Evolutionary conservation across 495 filamentous ascomycete species (phyloP).

Genomic region (Trichoderma reesei): DNA sequence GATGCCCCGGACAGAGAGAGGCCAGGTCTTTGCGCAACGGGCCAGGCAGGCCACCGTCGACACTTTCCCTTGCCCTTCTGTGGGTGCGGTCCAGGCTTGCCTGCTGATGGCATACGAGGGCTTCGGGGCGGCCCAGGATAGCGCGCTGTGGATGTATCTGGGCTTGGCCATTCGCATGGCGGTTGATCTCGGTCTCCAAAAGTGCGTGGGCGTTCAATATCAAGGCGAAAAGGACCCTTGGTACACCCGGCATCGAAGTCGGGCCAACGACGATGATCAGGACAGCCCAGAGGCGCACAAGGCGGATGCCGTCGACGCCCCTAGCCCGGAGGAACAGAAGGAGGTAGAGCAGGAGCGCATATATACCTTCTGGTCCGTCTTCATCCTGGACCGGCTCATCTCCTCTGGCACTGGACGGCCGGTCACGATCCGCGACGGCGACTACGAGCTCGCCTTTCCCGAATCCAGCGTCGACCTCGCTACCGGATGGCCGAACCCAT

Average conservation of each 20-base stretch:
- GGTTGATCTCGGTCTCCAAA: conserved; percentile 73
- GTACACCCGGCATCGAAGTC: conserved; percentile 32
- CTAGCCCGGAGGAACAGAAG: conserved; percentile 46
- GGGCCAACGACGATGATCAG: conserved; percentile 18
- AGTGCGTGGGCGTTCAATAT: conserved; percentile 62
- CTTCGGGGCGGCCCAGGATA: conserved; percentile 77
- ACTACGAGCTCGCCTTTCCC: conserved; percentile 70
- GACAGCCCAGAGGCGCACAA: conserved; percentile 22
- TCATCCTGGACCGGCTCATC: conserved; percentile 75
- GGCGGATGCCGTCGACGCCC: conserved; percentile 28
- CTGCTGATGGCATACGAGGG: conserved; percentile 76
- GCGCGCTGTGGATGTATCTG: conserved; percentile 83
- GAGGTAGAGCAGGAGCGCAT: conserved; percentile 61
- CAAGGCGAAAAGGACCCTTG: conserved; percentile 47
- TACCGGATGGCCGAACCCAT: conserved; percentile 61
- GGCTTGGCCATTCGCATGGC: conserved; percentile 81
- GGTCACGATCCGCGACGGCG: conserved; percentile 69
- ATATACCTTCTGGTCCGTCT: conserved; percentile 79
- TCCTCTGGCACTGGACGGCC: conserved; percentile 74
- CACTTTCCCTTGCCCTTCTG: conserved; percentile 65
- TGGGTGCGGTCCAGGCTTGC: conserved; percentile 70
- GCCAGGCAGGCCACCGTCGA: conserved; percentile 67
- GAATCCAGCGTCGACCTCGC: conserved; percentile 46
- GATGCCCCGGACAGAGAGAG: conserved; percentile 48
- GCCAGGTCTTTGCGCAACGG: conserved; percentile 66